These are phyloP conservation scores for Leucocoprinus sp. DNA, from an alignment of 768 basidiomycete genomes.

Conservation along the genomic window DNA sequence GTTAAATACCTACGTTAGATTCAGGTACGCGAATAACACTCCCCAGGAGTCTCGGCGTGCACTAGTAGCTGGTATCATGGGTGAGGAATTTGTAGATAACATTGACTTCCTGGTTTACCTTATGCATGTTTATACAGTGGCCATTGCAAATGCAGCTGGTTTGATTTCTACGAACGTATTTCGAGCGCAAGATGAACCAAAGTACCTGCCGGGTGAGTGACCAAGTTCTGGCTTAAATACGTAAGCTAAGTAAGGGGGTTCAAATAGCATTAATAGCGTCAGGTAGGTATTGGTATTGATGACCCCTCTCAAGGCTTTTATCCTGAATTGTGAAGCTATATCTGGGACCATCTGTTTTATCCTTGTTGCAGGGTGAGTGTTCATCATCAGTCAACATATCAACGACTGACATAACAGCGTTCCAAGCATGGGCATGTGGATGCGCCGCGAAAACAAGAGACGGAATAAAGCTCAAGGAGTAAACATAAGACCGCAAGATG, in stretches of 20 bases:
- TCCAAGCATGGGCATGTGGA: constrained; percentile 35
- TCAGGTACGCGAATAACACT: constrained; percentile 39
- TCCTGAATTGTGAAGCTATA: constrained; percentile 23
- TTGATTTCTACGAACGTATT: constrained; percentile 47
- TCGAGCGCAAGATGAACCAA: constrained; percentile 40
- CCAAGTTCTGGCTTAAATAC: not conserved
- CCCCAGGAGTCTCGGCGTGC: constrained; percentile 40
- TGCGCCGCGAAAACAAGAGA: constrained; percentile 39
- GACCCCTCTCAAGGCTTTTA: not conserved
- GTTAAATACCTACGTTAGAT: not conserved
- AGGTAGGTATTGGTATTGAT: constrained; percentile 20
- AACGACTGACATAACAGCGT: constrained; percentile 5
- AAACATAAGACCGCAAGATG: constrained; percentile 32
- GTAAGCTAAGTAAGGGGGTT: not conserved
- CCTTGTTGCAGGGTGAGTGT: constrained; percentile 28
- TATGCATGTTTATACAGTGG: constrained; percentile 23
- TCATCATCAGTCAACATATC: not conserved
- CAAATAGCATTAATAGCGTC: constrained; percentile 34
- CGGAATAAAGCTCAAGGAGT: constrained; percentile 35
- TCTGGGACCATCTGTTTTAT: constrained; percentile 40
- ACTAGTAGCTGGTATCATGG: constrained; percentile 44
- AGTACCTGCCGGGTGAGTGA: constrained; percentile 34
- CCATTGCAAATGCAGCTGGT: constrained; percentile 40
- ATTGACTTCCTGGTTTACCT: not conserved
- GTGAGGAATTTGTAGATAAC: constrained; percentile 18